A percentile compares a stretch with the other conserved stretches of the same genome.
phyloP scores from a whole-genome alignment of 2,329 filamentous ascomycete genomes.

The Arthrobotrys sphaeroides region DNA sequence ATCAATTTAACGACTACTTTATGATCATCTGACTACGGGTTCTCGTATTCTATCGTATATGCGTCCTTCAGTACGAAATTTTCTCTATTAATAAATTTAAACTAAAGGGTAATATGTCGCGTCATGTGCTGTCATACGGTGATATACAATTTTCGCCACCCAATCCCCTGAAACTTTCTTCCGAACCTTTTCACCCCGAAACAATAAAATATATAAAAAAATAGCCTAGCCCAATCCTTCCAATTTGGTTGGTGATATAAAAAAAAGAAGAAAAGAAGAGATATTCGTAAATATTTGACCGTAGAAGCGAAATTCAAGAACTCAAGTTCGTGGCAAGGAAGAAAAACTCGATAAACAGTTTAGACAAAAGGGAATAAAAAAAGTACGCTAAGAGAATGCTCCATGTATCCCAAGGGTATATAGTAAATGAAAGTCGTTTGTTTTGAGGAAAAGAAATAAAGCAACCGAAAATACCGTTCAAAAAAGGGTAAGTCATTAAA shows the following conservation, averaged over 20 bases:
- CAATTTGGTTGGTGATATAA: constrained; percentile 2
- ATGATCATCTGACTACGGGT: not conserved
- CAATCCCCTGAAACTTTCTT: not conserved
- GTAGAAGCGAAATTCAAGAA: constrained; percentile 17
- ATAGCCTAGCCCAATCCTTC: constrained; percentile 11
- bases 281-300: constrained; percentile 34
- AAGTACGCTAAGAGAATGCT: constrained; percentile 53
- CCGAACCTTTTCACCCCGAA: not conserved
- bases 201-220: constrained; percentile 1
- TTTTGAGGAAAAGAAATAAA: constrained; percentile 16
- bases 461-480: not conserved
- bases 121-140: not conserved
- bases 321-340: not conserved
- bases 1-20: constrained; percentile 6
- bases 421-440: constrained; percentile 47
- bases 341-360: not conserved
- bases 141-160: constrained; percentile 10
- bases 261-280: not conserved
- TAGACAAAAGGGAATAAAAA: constrained; percentile 8
- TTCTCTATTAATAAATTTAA: not conserved
- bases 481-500: constrained; percentile 10
- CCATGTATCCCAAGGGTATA: constrained; percentile 55
- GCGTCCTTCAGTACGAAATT: not conserved
- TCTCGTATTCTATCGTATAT: not conserved
- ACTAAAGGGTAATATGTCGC: not conserved